Percentiles rank a stretch among this genome's conserved stretches.
These are phyloP conservation scores for Mycena olivaceomarginata DNA, from an alignment of 768 basidiomycete species.

Conservation along the genomic window DNA sequence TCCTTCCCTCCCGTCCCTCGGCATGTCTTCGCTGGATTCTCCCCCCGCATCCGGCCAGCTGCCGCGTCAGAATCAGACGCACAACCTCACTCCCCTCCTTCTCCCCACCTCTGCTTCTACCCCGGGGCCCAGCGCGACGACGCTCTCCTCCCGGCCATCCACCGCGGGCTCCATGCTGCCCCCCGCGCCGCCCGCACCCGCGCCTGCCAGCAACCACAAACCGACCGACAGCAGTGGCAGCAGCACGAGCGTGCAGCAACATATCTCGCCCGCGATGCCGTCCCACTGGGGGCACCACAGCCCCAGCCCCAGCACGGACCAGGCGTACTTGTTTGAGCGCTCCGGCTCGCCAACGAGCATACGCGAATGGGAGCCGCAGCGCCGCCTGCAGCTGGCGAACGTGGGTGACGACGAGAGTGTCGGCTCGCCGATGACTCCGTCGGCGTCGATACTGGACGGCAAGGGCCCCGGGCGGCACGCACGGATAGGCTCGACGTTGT, in stretches of 20 bases:
- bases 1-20: conserved; percentile 62
- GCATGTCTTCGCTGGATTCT: conserved; percentile 56
- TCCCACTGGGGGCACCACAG: conserved; percentile 43
- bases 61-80: conserved; percentile 39
- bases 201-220: conserved; percentile 42
- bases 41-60: conserved; percentile 41
- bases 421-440: conserved; percentile 26
- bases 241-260: conserved; percentile 38
- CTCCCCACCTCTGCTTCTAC: conserved; percentile 49
- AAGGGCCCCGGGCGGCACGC: conserved; percentile 31
- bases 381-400: conserved; percentile 62
- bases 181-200: conserved; percentile 33
- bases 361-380: conserved; percentile 56
- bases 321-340: conserved; percentile 47
- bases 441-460: conserved; percentile 31
- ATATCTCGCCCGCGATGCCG: conserved; percentile 36
- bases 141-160: conserved; percentile 64
- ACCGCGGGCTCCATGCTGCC: conserved; percentile 64
- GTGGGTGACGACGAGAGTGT: conserved; percentile 33
- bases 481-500: conserved; percentile 29
- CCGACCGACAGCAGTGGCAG: conserved; percentile 40
- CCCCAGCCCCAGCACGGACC: conserved; percentile 40
- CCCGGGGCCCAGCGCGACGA: conserved; percentile 49
- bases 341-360: conserved; percentile 65
- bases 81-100: conserved; percentile 53